Evolutionary conservation across 441 rosid genomes (phyloP).

Genomic region (Breynia disticha): DNA sequence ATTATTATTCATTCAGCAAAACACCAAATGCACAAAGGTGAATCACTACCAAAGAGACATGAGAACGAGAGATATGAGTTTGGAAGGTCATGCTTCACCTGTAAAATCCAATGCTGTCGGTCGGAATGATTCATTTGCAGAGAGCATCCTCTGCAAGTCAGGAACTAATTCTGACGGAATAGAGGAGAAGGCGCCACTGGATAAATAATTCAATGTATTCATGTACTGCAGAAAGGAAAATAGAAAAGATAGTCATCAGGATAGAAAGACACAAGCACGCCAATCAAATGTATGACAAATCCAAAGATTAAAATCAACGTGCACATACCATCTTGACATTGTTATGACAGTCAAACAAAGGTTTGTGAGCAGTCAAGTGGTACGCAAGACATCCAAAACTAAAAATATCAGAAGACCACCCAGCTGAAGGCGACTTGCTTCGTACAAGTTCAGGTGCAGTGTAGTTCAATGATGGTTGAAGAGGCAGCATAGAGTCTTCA

Average conservation of each 20-base stretch:
- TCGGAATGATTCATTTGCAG: slow-evolving; percentile 67
- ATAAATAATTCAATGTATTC: slow-evolving; percentile 88
- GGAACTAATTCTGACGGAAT: slow-evolving; percentile 68
- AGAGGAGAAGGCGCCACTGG: slow-evolving; percentile 74
- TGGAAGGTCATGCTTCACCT: slow-evolving; percentile 28
- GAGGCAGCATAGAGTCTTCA: slow-evolving; percentile 82
- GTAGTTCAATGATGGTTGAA: slow-evolving; percentile 87
- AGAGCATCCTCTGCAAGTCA: slow-evolving; percentile 85
- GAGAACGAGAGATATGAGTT: neutral
- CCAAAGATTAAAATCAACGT: neutral
- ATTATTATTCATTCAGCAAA: neutral
- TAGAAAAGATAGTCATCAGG: slow-evolving; percentile 2
- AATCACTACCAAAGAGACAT: too few species aligned
- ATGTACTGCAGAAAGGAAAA: slow-evolving; percentile 53
- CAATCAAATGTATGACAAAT: neutral
- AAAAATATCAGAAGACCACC: slow-evolving; percentile 70
- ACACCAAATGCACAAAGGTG: neutral
- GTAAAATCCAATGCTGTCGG: slow-evolving; percentile 88
- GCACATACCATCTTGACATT: slow-evolving; percentile 85
- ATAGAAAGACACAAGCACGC: neutral
- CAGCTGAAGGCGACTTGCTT: slow-evolving; percentile 56
- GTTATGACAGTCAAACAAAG: slow-evolving; percentile 84
- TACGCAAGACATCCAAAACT: slow-evolving; percentile 89
- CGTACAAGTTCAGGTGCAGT: slow-evolving; percentile 92
- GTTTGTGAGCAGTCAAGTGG: slow-evolving; percentile 80